Conservation (phyloP, 2,329 filamentous ascomycete genomes). For the Cytospora piceae region DNA sequence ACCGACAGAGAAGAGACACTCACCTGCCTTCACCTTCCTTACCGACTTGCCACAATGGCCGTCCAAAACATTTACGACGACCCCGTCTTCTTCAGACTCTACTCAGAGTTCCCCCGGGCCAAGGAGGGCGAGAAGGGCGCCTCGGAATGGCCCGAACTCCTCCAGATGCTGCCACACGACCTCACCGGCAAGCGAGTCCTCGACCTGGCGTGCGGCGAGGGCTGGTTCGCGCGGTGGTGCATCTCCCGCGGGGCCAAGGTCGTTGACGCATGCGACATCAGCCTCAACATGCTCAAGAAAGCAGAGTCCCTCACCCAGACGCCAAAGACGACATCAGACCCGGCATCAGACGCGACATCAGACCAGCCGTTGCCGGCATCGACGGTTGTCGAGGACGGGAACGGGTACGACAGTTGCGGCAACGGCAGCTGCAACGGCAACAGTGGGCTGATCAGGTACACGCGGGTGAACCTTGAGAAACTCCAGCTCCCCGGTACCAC, state of each 20-base stretch:
- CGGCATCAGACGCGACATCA: conserved; percentile 20
- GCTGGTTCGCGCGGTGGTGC: conserved; percentile 51
- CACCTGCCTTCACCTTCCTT: conserved; percentile 12
- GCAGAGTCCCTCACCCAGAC: conserved; percentile 38
- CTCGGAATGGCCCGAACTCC: conserved; percentile 50
- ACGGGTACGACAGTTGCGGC: background rate
- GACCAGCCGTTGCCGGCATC: conserved; percentile 7
- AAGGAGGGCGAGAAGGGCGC: conserved; percentile 44
- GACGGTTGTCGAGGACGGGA: conserved; percentile 2
- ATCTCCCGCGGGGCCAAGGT: conserved; percentile 41
- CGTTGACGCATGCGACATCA: conserved; percentile 47
- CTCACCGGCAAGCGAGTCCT: conserved; percentile 41
- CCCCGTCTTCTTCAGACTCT: conserved; percentile 47
- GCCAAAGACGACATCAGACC: conserved; percentile 22
- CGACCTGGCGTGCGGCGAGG: conserved; percentile 52
- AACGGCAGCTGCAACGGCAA: conserved; percentile 30
- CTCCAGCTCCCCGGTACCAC: conserved; percentile 34
- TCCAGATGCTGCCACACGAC: conserved; percentile 42
- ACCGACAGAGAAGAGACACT: conserved; percentile 10
- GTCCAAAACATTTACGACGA: conserved; percentile 48
- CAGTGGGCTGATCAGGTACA: conserved; percentile 37
- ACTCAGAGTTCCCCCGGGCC: conserved; percentile 47
- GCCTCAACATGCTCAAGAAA: conserved; percentile 47
- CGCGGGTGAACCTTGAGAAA: conserved; percentile 41
- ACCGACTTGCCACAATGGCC: conserved; percentile 21